Conservation (phyloP, 2,329 filamentous ascomycete species). For the Aotearoamyces nothofagi region DNA sequence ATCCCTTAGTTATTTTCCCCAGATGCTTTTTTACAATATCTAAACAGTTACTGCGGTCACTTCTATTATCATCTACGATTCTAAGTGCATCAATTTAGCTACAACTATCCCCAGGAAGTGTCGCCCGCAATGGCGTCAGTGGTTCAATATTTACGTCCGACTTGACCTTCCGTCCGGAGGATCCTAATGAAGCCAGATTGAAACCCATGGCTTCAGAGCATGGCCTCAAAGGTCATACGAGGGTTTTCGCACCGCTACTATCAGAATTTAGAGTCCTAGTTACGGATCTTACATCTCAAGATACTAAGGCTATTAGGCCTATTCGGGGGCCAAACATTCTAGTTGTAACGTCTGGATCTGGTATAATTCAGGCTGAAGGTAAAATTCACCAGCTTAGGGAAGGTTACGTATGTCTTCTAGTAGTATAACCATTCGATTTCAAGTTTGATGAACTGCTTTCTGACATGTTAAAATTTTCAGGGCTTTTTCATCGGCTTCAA, state of each 20-base stretch:
- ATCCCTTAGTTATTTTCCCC: no score
- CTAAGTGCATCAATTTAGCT: no score
- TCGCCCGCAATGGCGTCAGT: no score
- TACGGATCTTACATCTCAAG: slow-evolving; percentile 36
- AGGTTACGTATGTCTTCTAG: no score
- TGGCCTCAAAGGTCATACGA: slow-evolving; percentile 42
- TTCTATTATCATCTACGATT: no score
- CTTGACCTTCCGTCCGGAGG: slow-evolving; percentile 49
- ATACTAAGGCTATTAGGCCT: slow-evolving; percentile 39
- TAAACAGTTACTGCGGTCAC: no score
- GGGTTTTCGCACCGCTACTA: slow-evolving; percentile 49
- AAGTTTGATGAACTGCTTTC: no score
- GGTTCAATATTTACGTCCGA: slow-evolving; percentile 48
- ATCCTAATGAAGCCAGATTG: slow-evolving; percentile 38
- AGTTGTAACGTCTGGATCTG: slow-evolving; percentile 44
- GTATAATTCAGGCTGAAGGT: slow-evolving; percentile 36
- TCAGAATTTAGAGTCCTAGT: slow-evolving; percentile 58
- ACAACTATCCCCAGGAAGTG: no score
- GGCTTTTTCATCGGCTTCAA: slow-evolving; percentile 41
- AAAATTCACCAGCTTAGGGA: slow-evolving; percentile 37
- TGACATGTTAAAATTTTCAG: no score
- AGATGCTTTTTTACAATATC: no score
- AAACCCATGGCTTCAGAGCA: slow-evolving; percentile 30
- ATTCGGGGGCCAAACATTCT: slow-evolving; percentile 47
- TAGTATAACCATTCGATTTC: no score